Evolutionary conservation across 2,329 filamentous ascomycete genomes (phyloP).

Genomic region (Dactylellina parvicollis): DNA sequence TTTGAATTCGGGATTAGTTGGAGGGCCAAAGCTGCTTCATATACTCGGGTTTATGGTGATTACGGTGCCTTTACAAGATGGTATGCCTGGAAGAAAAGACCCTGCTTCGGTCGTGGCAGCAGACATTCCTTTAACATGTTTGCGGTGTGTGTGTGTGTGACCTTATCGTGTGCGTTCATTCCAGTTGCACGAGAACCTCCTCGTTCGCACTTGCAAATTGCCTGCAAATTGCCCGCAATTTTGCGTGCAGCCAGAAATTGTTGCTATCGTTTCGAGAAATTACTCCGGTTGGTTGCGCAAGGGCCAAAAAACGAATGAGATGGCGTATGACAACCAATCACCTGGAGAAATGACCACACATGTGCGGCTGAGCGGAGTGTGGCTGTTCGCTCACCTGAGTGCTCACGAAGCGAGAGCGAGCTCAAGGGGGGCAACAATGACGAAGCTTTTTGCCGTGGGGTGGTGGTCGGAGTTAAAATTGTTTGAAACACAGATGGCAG

Average conservation of each 20-base stretch:
- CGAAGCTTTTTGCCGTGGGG: too few relatives aligned
- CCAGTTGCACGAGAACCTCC: background rate
- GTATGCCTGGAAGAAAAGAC: background rate
- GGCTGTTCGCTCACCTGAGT: conserved; percentile 29
- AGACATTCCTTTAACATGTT: conserved; percentile 22
- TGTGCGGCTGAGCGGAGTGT: conserved; percentile 46
- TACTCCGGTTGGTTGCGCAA: conserved; percentile 19
- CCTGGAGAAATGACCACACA: conserved; percentile 36
- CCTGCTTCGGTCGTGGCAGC: conserved; percentile 6
- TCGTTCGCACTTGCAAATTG: background rate
- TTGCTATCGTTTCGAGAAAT: conserved; percentile 1
- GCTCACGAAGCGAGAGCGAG: background rate
- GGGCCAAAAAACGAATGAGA: conserved; percentile 24
- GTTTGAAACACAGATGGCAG: background rate
- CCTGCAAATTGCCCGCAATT: background rate
- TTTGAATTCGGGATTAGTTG: background rate
- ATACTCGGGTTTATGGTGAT: background rate
- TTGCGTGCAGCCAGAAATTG: conserved; percentile 9
- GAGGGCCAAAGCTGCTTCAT: background rate
- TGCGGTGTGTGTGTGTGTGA: conserved; percentile 3
- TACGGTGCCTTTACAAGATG: background rate
- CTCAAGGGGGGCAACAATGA: conserved; percentile 18
- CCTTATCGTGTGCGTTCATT: conserved; percentile 8
- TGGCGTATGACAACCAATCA: conserved; percentile 34
- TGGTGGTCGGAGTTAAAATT: background rate